Conservation (phyloP, 139 green algal species). For the Eudorina sp. region DNA sequence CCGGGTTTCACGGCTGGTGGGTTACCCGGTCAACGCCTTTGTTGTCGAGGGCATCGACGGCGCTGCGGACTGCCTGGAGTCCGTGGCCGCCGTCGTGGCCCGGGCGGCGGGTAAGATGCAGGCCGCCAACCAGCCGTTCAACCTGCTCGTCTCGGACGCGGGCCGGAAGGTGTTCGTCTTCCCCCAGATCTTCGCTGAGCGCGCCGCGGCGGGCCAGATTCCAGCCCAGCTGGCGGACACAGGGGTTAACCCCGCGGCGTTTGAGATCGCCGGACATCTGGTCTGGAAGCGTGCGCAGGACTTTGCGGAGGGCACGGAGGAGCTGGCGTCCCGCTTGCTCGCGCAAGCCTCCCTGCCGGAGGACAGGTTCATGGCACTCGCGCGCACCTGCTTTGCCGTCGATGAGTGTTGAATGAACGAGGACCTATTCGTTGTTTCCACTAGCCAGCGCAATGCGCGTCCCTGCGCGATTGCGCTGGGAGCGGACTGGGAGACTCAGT, state of each 20-base stretch:
- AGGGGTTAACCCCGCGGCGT: conserved; percentile 95
- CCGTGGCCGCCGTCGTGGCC: conserved; percentile 73
- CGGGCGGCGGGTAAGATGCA: conserved; percentile 80
- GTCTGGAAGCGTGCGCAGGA: conserved; percentile 92
- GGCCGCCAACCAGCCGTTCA: conserved; percentile 91
- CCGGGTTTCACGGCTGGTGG: conserved; percentile 70
- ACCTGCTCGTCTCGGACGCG: conserved; percentile 94
- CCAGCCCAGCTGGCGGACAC: conserved; percentile 72
- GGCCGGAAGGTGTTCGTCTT: conserved; percentile 93
- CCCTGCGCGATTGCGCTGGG: no score
- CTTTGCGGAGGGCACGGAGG: conserved; percentile 74
- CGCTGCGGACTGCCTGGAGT: background rate
- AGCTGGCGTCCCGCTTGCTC: conserved; percentile 76
- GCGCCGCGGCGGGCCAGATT: conserved; percentile 82
- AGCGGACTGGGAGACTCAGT: no score
- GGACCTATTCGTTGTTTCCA: no score
- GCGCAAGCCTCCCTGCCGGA: conserved; percentile 74
- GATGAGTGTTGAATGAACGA: no score
- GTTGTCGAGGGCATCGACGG: conserved; percentile 85
- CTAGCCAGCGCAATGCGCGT: no score
- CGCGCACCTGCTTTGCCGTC: conserved; percentile 31
- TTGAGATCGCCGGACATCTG: conserved; percentile 97
- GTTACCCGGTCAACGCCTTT: conserved; percentile 91
- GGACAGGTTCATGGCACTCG: conserved; percentile 57
- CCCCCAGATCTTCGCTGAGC: conserved; percentile 86